These are phyloP conservation scores for Citropsis articulata DNA, from an alignment of 345 rosid species.

Conservation along the genomic window DNA sequence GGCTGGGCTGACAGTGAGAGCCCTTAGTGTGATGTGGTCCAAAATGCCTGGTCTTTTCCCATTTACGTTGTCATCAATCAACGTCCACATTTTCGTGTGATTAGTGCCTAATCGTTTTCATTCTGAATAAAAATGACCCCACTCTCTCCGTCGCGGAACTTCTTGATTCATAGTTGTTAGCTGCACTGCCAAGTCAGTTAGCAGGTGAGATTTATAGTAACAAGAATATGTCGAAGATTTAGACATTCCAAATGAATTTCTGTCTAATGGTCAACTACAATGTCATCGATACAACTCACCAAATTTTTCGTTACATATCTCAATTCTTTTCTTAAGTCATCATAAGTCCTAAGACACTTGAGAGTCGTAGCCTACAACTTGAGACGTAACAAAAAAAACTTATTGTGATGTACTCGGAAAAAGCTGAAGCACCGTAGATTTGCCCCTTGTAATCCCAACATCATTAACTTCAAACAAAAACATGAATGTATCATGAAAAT, in stretches of 20 bases:
- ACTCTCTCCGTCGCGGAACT: background rate
- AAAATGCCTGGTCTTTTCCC: background rate
- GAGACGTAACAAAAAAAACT: too few species aligned
- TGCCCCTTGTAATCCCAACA: too few species aligned
- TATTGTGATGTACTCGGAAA: too few species aligned
- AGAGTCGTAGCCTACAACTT: too few species aligned
- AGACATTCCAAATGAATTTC: too few species aligned
- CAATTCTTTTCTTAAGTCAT: too few species aligned
- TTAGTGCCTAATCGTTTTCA: background rate
- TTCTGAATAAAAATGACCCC: background rate
- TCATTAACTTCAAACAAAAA: background rate
- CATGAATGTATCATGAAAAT: background rate
- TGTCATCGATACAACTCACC: too few species aligned
- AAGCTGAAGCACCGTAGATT: too few species aligned
- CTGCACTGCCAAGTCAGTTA: background rate
- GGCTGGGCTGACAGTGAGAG: background rate
- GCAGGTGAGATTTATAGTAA: background rate
- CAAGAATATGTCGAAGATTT: too few species aligned
- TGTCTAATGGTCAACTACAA: too few species aligned
- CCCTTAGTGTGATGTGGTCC: background rate
- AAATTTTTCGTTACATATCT: too few species aligned
- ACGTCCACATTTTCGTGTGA: background rate
- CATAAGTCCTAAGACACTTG: too few species aligned
- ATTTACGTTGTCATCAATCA: background rate
- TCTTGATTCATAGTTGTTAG: background rate